Evolutionary conservation across 2,329 filamentous ascomycete genomes (phyloP).

Genomic region (Helminthosporium solani): DNA sequence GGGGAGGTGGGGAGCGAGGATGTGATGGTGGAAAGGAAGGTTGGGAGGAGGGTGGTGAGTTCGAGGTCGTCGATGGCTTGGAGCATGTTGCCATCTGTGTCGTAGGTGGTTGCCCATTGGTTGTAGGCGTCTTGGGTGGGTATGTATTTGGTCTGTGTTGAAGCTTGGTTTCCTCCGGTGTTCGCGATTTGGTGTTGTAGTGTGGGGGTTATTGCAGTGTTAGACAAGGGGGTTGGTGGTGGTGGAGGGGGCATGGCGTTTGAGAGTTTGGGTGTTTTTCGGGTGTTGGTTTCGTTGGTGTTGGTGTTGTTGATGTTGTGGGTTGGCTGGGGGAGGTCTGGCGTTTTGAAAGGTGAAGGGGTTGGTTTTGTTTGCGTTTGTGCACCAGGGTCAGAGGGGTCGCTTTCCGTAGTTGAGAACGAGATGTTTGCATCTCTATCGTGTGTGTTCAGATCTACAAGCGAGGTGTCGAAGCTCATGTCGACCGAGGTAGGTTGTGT

Average conservation of each 20-base stretch:
- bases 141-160: constrained; percentile 33
- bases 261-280: constrained; percentile 18
- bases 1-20: not conserved
- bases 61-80: constrained; percentile 63
- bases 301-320: not conserved
- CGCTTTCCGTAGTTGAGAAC: constrained; percentile 42
- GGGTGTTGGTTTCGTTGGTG: constrained; percentile 6
- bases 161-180: not conserved
- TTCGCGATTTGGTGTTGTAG: too few relatives aligned
- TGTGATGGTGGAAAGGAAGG: constrained; percentile 42
- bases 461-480: constrained; percentile 43
- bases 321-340: constrained; percentile 3
- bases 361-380: not conserved
- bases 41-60: constrained; percentile 53
- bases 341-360: constrained; percentile 6
- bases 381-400: constrained; percentile 21
- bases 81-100: constrained; percentile 66
- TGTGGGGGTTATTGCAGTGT: too few relatives aligned
- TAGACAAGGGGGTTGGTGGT: too few relatives aligned
- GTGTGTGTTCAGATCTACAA: constrained; percentile 27
- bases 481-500: constrained; percentile 38
- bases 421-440: constrained; percentile 18
- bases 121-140: constrained; percentile 51
- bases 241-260: constrained; percentile 2
- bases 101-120: constrained; percentile 59